Percentiles rank a stretch among this genome's conserved stretches.
Evolutionary conservation across 208 protist species (phyloP).

Genomic region (Kentomonas sorsogonicus): DNA sequence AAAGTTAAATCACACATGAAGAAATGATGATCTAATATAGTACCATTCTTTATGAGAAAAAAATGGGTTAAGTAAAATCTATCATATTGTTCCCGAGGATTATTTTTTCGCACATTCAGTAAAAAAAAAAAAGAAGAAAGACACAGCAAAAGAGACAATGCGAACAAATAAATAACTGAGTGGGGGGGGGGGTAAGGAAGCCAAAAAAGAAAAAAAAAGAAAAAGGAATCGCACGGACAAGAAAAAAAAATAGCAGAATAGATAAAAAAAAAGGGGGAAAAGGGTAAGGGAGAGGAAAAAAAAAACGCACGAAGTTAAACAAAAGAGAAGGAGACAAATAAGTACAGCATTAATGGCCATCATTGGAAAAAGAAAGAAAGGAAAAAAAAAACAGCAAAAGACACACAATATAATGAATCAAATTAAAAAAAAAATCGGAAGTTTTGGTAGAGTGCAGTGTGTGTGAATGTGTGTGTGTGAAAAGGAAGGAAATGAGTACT

Average conservation of each 20-base stretch:
- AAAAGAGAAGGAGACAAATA: constrained; percentile 7
- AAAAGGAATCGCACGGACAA: neutral
- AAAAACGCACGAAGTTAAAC: neutral
- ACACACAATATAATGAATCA: constrained; percentile 8
- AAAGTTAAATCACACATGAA: neutral
- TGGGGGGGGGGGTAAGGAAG: neutral
- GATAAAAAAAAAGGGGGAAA: neutral
- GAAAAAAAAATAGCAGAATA: neutral
- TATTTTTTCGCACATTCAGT: no score
- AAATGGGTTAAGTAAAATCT: neutral
- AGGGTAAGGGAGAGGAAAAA: neutral
- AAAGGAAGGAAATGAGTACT: neutral
- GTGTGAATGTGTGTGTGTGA: neutral
- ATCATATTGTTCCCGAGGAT: neutral
- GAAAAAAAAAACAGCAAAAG: constrained; percentile 11
- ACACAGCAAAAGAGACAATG: neutral
- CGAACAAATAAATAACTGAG: neutral
- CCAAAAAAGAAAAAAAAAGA: constrained; percentile 2
- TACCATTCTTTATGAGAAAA: no score
- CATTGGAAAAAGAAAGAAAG: constrained; percentile 5
- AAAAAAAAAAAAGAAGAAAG: neutral
- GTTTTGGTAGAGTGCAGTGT: neutral
- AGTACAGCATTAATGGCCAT: constrained; percentile 1
- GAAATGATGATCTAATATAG: neutral
- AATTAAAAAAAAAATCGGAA: constrained; percentile 5